Evolutionary conservation across 1,284 basidiomycete genomes (phyloP).

Genomic region (Rhodofomes roseus): DNA sequence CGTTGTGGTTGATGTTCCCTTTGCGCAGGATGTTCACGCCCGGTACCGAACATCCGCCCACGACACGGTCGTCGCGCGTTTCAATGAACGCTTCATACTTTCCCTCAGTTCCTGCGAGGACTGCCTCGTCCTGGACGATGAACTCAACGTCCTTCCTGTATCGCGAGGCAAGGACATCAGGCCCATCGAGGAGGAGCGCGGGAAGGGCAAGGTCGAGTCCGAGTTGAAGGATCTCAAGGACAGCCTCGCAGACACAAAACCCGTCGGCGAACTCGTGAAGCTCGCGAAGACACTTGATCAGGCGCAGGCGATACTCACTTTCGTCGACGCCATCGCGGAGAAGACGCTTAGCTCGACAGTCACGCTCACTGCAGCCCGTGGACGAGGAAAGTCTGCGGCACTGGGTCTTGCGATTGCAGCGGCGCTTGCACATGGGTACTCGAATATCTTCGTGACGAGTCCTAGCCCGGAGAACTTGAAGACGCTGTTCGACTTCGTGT

Average conservation of each 20-base stretch:
- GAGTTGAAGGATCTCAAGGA: slow-evolving; percentile 85
- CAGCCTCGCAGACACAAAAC: slow-evolving; percentile 80
- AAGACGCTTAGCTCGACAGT: slow-evolving; percentile 95
- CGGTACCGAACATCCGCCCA: slow-evolving; percentile 92
- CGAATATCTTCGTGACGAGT: slow-evolving; percentile 98
- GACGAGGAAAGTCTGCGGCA: slow-evolving; percentile 96
- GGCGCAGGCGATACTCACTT: slow-evolving; percentile 87
- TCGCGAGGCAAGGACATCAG: slow-evolving; percentile 94
- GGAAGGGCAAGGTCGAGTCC: slow-evolving; percentile 52
- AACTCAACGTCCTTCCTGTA: slow-evolving; percentile 96
- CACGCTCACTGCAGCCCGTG: slow-evolving; percentile 91
- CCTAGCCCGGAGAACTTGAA: slow-evolving; percentile 97
- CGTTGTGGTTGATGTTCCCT: background rate
- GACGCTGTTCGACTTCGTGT: slow-evolving; percentile 97
- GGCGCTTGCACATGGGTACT: slow-evolving; percentile 92
- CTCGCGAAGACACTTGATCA: slow-evolving; percentile 95
- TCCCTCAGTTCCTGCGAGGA: slow-evolving; percentile 89
- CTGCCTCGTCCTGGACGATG: slow-evolving; percentile 95
- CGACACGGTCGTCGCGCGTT: slow-evolving; percentile 87
- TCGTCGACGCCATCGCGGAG: slow-evolving; percentile 88
- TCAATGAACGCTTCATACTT: slow-evolving; percentile 98
- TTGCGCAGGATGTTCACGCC: slow-evolving; percentile 82
- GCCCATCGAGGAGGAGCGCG: slow-evolving; percentile 56
- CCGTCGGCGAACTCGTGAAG: slow-evolving; percentile 86
- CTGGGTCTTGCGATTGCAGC: slow-evolving; percentile 93